Percentiles rank a stretch among this genome's conserved stretches.
phyloP scores from a whole-genome alignment of 2,329 filamentous ascomycete species.

The Capronia americana region DNA sequence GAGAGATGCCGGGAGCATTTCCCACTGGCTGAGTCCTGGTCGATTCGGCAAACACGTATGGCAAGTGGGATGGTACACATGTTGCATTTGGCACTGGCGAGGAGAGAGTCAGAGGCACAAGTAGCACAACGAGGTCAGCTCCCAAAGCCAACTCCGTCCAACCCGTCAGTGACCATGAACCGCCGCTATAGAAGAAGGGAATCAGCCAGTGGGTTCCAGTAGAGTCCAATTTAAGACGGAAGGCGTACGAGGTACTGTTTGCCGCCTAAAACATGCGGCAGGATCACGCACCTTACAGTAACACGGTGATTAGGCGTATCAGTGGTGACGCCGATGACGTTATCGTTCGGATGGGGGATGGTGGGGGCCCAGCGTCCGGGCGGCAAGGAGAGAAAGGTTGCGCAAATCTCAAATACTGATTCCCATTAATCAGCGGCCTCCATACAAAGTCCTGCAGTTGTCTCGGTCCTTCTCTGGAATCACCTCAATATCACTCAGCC shows the following conservation, averaged over 20 bases:
- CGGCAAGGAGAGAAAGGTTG: background rate
- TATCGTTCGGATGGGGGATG: background rate
- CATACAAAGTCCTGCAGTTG: conserved; percentile 31
- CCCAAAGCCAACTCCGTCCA: background rate
- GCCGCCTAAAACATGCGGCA: background rate
- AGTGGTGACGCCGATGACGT: conserved; percentile 1
- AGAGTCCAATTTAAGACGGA: background rate
- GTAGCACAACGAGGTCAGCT: background rate
- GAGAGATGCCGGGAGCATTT: background rate
- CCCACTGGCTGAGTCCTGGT: conserved; percentile 14
- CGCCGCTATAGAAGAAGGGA: background rate
- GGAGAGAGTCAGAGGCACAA: background rate
- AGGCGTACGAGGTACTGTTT: background rate
- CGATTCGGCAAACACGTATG: conserved; percentile 15
- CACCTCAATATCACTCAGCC: conserved; percentile 12
- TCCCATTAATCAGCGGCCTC: conserved; percentile 17
- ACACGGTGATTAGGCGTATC: background rate
- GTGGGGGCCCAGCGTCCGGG: background rate
- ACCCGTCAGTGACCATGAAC: background rate
- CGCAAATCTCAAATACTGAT: conserved; percentile 23
- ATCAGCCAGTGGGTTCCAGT: background rate
- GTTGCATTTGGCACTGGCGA: background rate
- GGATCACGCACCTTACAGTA: background rate
- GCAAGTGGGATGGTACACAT: background rate
- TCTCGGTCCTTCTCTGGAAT: conserved; percentile 9